These are phyloP conservation scores for Capsella rubella DNA, from an alignment of 441 rosid species.

Conservation along the genomic window DNA sequence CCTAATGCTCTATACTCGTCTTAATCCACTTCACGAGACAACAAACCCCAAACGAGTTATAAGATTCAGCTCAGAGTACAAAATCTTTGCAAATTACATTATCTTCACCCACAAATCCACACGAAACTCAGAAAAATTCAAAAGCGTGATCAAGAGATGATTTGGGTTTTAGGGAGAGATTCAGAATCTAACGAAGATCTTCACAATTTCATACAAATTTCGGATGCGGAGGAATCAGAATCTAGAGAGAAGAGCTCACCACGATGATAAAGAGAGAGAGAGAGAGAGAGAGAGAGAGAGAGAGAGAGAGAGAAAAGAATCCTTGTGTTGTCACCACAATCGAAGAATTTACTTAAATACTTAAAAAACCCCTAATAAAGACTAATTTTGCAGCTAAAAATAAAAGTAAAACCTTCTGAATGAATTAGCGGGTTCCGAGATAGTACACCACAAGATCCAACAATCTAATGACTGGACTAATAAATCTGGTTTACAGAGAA, in stretches of 20 bases:
- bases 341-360: neutral
- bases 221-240: neutral
- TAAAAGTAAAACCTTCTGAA: slow-evolving; percentile 16
- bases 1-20: neutral
- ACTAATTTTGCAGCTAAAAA: slow-evolving; percentile 20
- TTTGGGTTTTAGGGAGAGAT: neutral
- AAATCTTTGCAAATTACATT: neutral
- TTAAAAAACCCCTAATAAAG: neutral
- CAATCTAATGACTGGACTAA: slow-evolving; percentile 2
- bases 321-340: neutral
- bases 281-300: too few species aligned
- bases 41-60: neutral
- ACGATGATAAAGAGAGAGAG: neutral
- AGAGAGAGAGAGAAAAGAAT: neutral
- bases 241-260: slow-evolving; percentile 13
- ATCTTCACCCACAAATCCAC: neutral
- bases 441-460: neutral
- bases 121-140: neutral
- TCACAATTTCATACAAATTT: slow-evolving; percentile 2
- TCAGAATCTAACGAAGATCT: slow-evolving; percentile 13
- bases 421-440: slow-evolving; percentile 11
- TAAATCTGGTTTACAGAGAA: slow-evolving; percentile 17
- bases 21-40: neutral
- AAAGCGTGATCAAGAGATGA: neutral
- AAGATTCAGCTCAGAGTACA: neutral